Base-by-base conservation (phyloP, 1,139 yeast genomes). In the Casaregolazyma suthepensis region DNA sequence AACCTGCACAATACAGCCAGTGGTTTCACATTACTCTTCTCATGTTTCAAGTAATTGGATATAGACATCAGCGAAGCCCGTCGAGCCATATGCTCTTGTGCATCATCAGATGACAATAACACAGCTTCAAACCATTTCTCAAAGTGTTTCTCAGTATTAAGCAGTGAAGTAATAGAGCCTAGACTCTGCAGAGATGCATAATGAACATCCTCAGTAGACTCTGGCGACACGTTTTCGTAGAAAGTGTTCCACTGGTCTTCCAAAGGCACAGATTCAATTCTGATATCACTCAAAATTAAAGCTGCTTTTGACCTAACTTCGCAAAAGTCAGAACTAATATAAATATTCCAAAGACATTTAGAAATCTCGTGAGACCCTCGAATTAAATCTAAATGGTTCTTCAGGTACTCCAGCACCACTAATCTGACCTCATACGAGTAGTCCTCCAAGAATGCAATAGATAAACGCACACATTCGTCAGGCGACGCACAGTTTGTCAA, bases 351-450 rank as follows among this genome's bases (percentile, higher is more conserved):
- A 31, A 23, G 64, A 50, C 71, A 74, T 67, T 40, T 72, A 50
- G 46, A 46, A 45, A 45, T 15, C 12, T 31, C 2, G 3, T 7
- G 35, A 17, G 29, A 35, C 13, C n/a, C 17, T 9, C 23, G 31
- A 5, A 53, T 17, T 12, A 9, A 18, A 12, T 50, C 55, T 9
- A 51, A 15, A 10, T 44, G 19, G 9, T 17, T 26, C 13, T 60
- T 59, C 7, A 67, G 57, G 42, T 63, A 64, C 20, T 61, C 60
- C 22, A 83, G 66, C 0, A 80, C 74, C 4, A 70, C 64, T 3
- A 74, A 59, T 59, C 79, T 83, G 10, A 81, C 81, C 56, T 81
- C 84, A 57, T 74, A 80, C 46, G 70, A 71, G 1, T 69, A 55
- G 1, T 81, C 78, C 35, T 53, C 53, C 29, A 61, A 45, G 3